Base-by-base conservation (phyloP, 2,329 filamentous ascomycete genomes). In the Helicocarpus griseus region DNA sequence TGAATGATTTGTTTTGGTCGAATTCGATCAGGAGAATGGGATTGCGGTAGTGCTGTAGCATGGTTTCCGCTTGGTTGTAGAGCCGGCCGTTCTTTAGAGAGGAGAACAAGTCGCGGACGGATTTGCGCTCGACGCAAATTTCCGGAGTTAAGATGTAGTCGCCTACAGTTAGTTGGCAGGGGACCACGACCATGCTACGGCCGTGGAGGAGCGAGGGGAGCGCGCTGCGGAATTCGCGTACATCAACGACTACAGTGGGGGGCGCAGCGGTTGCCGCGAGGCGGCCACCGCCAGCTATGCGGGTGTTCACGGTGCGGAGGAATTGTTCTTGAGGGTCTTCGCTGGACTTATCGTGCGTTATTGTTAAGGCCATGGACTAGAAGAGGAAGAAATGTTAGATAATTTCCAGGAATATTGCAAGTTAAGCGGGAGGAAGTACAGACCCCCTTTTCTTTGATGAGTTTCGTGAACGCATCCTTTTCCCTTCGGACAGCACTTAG, bases 21-120 rank as follows among this genome's bases (percentile, higher is more conserved):
- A 98, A 98, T 69, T 98, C 93, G 63, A 98, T 97, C 41, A 98
- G 80, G 5, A 98, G 81, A 80, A 97, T 87, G 0, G 89, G 86
- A 58, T 72, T 83, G 63, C 86, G 86, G 79, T 98, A 98, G 71
- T 97, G 84, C 65, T 88, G 82, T 53, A 94, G 85, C 91, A 98
- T 97, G 45, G 86, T 83, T 69, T 97, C 91, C 38, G 86, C 86
- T 73, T 98, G 93, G 60, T 82, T 87, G 73, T 89, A 98, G 13
- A 98, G 78, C 1, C 93, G 85, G 11, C 93, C 93, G 65, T 95
- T 90, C 59, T 85, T 85, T 71, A 98, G 89, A 0, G 89, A 96
- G 51, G 84, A 84, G 68, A 97, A 91, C 43, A 98, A 73, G 72
- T 98, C 93, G 63, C 82, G 83, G 62, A 98, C 79, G 24, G 87